These are phyloP conservation scores for Sporothrix variecibatus DNA, from an alignment of 2,329 filamentous ascomycete species.

Conservation along the genomic window DNA sequence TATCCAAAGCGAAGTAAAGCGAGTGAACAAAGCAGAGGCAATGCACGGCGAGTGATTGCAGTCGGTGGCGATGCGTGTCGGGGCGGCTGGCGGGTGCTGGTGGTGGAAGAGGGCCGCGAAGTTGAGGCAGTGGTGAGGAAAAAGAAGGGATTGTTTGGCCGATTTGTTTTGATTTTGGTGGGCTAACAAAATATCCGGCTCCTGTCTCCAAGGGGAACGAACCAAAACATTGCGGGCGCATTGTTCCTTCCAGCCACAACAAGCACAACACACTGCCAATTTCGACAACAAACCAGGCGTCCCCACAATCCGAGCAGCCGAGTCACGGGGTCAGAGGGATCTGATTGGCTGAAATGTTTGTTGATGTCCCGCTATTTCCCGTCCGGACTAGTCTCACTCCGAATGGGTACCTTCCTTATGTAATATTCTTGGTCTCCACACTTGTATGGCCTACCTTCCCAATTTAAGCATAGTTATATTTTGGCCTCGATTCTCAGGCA, in stretches of 20 bases:
- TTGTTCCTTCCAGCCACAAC: constrained; percentile 28
- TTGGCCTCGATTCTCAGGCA: not conserved
- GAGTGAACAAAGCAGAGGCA: constrained; percentile 3
- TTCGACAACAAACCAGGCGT: constrained; percentile 19
- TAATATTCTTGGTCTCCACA: not conserved
- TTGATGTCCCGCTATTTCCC: not conserved
- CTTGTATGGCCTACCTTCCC: not conserved
- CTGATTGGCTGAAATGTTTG: constrained; percentile 19
- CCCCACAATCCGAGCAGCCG: constrained; percentile 21
- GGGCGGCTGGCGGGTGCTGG: constrained; percentile 22
- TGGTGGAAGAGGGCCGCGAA: constrained; percentile 20
- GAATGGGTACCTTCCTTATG: not conserved
- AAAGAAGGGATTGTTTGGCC: constrained; percentile 30
- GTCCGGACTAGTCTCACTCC: not conserved
- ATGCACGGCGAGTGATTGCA: constrained; percentile 10
- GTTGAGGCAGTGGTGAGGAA: constrained; percentile 18
- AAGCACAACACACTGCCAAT: constrained; percentile 25
- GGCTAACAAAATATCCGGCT: constrained; percentile 29
- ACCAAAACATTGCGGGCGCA: constrained; percentile 30
- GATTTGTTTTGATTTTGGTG: constrained; percentile 36
- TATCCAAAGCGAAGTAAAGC: constrained; percentile 26
- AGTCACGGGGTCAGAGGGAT: constrained; percentile 19
- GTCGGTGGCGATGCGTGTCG: constrained; percentile 11
- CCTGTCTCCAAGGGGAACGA: constrained; percentile 35
- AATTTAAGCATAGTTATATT: not conserved